Conservation (phyloP, 2,329 filamentous ascomycete species). For the Trichophyton mentagrophytes region DNA sequence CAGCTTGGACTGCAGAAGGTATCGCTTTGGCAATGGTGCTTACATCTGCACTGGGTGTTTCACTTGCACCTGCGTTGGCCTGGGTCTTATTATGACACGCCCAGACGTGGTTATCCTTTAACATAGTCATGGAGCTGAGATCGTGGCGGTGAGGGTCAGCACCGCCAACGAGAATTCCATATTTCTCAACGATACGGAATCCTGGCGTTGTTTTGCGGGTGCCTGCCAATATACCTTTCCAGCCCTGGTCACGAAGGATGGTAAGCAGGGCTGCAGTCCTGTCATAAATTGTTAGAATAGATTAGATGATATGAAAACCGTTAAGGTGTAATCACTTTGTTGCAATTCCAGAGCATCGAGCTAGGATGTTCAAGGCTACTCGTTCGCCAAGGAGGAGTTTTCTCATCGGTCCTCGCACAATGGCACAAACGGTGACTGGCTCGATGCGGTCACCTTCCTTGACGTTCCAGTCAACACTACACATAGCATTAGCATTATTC, state of each 20-base stretch:
- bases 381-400: slow-evolving; percentile 81
- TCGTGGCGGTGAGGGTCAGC: slow-evolving; percentile 88
- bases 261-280: slow-evolving; percentile 36
- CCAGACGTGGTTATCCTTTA: slow-evolving; percentile 99
- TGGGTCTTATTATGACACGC: slow-evolving; percentile 49
- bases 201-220: slow-evolving; percentile 96
- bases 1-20: slow-evolving; percentile 68
- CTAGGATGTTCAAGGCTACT: slow-evolving; percentile 80
- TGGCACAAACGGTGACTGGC: slow-evolving; percentile 57
- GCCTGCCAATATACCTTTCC: slow-evolving; percentile 73
- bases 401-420: slow-evolving; percentile 70
- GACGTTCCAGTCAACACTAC: slow-evolving; percentile 70
- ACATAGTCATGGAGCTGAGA: slow-evolving; percentile 88
- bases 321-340: slow-evolving; percentile 39
- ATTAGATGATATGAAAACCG: not conserved
- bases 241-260: slow-evolving; percentile 51
- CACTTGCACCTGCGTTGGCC: not conserved
- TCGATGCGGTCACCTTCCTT: slow-evolving; percentile 60
- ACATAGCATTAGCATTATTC: slow-evolving; percentile 1
- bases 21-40: slow-evolving; percentile 59
- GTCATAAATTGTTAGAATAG: slow-evolving; percentile 12
- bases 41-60: slow-evolving; percentile 38
- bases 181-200: slow-evolving; percentile 92
- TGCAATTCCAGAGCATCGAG: slow-evolving; percentile 83
- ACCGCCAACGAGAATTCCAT: slow-evolving; percentile 89